phyloP scores from a whole-genome alignment of 345 rosid species.

The Hypericum androsaemum region DNA sequence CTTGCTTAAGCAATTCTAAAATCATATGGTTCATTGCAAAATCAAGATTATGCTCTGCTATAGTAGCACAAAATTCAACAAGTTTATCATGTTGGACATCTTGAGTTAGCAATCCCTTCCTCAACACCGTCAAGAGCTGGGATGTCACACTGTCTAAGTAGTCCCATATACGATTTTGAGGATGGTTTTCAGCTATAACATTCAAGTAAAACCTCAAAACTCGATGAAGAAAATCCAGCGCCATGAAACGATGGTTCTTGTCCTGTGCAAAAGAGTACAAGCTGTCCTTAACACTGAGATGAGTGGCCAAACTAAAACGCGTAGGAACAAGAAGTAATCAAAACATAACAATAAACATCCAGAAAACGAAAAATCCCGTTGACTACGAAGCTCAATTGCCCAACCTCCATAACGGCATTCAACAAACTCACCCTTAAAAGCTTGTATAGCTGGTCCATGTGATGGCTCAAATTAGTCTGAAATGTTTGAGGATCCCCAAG shows the following conservation, averaged over 20 bases:
- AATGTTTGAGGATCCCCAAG: conserved; percentile 95
- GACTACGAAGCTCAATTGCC: neutral
- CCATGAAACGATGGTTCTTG: conserved; percentile 95
- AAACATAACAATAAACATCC: neutral
- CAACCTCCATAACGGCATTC: conserved; percentile 1
- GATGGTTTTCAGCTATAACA: conserved; percentile 87
- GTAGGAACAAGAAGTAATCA: neutral
- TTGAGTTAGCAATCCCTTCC: conserved; percentile 91
- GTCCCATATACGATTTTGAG: conserved; percentile 96
- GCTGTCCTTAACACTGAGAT: conserved; percentile 1
- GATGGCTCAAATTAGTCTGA: conserved; percentile 68
- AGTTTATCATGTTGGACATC: conserved; percentile 97
- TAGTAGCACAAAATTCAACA: conserved; percentile 92
- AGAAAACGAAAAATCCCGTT: neutral
- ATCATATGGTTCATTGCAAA: conserved; percentile 98
- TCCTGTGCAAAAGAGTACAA: conserved; percentile 48
- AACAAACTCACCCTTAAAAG: conserved; percentile 71
- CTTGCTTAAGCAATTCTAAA: conserved; percentile 88
- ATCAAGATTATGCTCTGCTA: conserved; percentile 98
- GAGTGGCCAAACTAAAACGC: neutral
- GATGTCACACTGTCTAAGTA: conserved; percentile 95
- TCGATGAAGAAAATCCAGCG: conserved; percentile 93
- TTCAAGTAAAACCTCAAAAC: conserved; percentile 91
- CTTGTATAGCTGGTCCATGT: conserved; percentile 98
- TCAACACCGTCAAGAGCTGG: conserved; percentile 76